Evolutionary conservation across 805 yeast genomes (phyloP), one percentile per base, ranked within the genome.

Genomic region (Candida awuae): DNA sequence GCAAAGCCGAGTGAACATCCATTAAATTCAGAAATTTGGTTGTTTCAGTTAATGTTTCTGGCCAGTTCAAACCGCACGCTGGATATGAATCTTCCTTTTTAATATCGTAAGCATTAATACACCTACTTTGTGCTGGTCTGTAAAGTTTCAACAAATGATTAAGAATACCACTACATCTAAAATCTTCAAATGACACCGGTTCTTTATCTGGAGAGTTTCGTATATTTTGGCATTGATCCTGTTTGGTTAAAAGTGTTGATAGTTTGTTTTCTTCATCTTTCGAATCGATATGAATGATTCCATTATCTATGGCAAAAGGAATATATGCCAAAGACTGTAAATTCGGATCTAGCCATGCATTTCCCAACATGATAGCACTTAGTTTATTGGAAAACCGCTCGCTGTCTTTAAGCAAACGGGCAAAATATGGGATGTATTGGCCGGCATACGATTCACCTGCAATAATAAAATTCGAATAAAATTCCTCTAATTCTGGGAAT

Each of bases 401-500:
- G 52, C 79, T 74, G 28, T 71, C 62, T 2, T 67, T 62, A 5
- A 90, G 66, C 1, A 74, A 76, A 28, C 72, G 65, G 0, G 90
- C 94, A 43, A 88, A 74, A 58, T 82, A 84, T 1, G 98, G 97
- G 38, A 92, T 83, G 56, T 86, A 92, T 57, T 92, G 97, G 16
- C 98, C 98, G 1, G 97, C 97, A 62, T 82, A 92, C 48, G 95
- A 84, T 64, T 92, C 98, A 22, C 98, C 98, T 0, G 95, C 94
- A 25, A 92, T 59, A 47, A 77, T 75, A 2, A 92, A 63, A 21
- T 84, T 82, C 13, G 43, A 25, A 34, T 40, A 43, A 44, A 80
- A 77, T 6, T 51, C 49, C 3, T 56, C 45, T 48, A 84, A 85
- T 34, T 82, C 77, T 1, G 96, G 95, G 58, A 90, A 90, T 4